These are phyloP conservation scores for Nitzschia sp. DNA, from an alignment of 108 stramenopile genomes.

Conservation along the genomic window DNA sequence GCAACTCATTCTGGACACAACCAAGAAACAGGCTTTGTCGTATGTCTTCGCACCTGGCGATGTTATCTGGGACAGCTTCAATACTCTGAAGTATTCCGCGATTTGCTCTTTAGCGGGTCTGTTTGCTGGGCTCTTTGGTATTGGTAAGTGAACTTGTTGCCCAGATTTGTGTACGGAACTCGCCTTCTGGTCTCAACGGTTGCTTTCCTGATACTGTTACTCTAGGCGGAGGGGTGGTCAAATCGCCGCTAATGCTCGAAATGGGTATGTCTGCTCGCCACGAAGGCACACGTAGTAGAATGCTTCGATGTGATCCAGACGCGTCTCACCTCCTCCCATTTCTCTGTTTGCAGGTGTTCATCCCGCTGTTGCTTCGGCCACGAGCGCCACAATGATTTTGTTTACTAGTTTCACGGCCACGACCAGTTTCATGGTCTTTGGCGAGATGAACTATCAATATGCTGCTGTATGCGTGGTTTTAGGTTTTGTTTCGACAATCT, in stretches of 20 bases:
- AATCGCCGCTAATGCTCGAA: slow-evolving; percentile 90
- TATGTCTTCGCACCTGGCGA: slow-evolving; percentile 51
- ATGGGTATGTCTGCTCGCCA: not conserved
- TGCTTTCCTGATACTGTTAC: no score
- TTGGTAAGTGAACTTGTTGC: slow-evolving; percentile 46
- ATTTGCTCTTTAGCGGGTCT: slow-evolving; percentile 86
- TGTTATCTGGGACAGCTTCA: slow-evolving; percentile 56
- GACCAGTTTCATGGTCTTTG: slow-evolving; percentile 73
- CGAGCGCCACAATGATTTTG: slow-evolving; percentile 79
- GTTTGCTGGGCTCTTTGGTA: slow-evolving; percentile 88
- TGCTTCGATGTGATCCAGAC: not conserved
- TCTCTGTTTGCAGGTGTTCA: slow-evolving; percentile 33
- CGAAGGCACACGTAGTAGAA: not conserved
- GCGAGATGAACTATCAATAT: slow-evolving; percentile 64
- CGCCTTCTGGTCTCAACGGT: slow-evolving; percentile 93
- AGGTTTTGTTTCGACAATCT: slow-evolving; percentile 63
- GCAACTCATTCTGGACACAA: not conserved
- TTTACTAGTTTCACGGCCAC: slow-evolving; percentile 84
- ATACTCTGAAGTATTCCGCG: slow-evolving; percentile 79
- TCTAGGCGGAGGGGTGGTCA: slow-evolving; percentile 86
- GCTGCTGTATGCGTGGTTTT: slow-evolving; percentile 57
- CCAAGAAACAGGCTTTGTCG: not conserved
- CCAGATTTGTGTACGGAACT: slow-evolving; percentile 94
- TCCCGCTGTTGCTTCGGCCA: slow-evolving; percentile 77
- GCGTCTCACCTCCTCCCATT: not conserved